phyloP scores from a whole-genome alignment of 1,139 yeast species.

The Scheffersomyces quercinus region DNA sequence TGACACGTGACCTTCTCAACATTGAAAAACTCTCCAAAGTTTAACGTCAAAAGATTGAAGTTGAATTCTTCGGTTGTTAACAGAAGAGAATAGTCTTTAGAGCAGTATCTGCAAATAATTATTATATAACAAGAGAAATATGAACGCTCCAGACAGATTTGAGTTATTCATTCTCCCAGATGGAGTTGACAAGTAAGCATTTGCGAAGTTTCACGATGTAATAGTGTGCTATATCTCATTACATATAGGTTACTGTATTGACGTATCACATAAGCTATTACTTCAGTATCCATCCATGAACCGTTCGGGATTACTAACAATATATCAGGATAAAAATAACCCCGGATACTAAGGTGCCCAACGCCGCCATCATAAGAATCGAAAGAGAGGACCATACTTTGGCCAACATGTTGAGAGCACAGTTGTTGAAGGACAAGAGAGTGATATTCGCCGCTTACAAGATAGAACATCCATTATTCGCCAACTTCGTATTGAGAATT shows the following conservation, averaged over 20 bases:
- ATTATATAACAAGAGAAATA: slow-evolving; percentile 20
- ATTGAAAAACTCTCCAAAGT: too few species aligned
- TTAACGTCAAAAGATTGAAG: too few species aligned
- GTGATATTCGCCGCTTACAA: slow-evolving; percentile 96
- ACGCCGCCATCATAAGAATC: slow-evolving; percentile 87
- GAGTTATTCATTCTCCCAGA: slow-evolving; percentile 96
- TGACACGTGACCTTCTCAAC: too few species aligned
- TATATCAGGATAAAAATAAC: slow-evolving; percentile 65
- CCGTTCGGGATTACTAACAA: slow-evolving; percentile 14
- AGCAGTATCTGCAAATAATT: too few species aligned
- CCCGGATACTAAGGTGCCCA: slow-evolving; percentile 94
- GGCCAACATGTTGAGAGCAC: slow-evolving; percentile 86
- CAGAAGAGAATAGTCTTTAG: too few species aligned
- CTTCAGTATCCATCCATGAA: not conserved
- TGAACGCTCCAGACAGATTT: slow-evolving; percentile 99
- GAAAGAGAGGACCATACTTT: slow-evolving; percentile 98
- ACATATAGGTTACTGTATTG: too few species aligned
- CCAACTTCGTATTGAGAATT: slow-evolving; percentile 87
- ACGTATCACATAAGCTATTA: not conserved
- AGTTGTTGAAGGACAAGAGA: slow-evolving; percentile 78
- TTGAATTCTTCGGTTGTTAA: too few species aligned
- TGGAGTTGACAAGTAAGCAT: slow-evolving; percentile 78
- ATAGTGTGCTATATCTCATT: too few species aligned
- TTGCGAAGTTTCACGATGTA: not conserved
- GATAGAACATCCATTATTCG: slow-evolving; percentile 96